Base-by-base conservation (phyloP, 2,329 filamentous ascomycete species). In the Magnaporthales sp. region DNA sequence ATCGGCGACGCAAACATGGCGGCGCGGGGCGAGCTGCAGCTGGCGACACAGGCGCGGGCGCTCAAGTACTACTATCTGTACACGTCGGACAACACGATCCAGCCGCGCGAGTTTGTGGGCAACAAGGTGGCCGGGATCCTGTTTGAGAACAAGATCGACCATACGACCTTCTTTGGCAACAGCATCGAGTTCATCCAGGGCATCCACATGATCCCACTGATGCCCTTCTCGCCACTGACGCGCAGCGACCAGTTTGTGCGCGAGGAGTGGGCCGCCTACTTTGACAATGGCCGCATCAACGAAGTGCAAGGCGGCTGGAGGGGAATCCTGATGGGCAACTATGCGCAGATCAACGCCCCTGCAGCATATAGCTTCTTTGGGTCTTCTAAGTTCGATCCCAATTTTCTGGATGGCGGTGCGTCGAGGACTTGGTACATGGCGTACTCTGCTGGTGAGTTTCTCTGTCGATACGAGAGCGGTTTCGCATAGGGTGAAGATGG, bases 71-170 rank as follows among this genome's bases (percentile, higher is more conserved):
- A 98, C 80, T 97, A 96, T 79, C 85, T 97, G 63, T 91, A 96
- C 80, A 82, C 84, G 6, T 81, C 77, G 54, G 80, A 84, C 76
- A 97, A 97, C 76, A 81, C 78, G 65, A 78, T 83, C 22, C 86
- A 97, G 72, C 94, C 94, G 0, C 71, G 82, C 0, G 80, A 89
- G n/a, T 97, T 96, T 74, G 88, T 91, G 69, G 85, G 81, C 58
- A 98, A 98, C 81, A 93, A 91, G 77, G 86, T 84, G 51, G 82
- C 83, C 2, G 86, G 86, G 6, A 89, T 89, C 70, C 75, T 96
- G 9, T 98, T 97, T 73, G 94, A 98, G 78, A 97, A 97, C 81
- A 98, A 98, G 79, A 85, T 93, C 66, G 92, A 98, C 75, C 92
- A 97, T 77, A 90, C 91, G 3, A 97, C 94, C 0, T 97, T 92